These are phyloP conservation scores for Pulveroboletus sp. DNA, from an alignment of 768 basidiomycete genomes.

Conservation along the genomic window DNA sequence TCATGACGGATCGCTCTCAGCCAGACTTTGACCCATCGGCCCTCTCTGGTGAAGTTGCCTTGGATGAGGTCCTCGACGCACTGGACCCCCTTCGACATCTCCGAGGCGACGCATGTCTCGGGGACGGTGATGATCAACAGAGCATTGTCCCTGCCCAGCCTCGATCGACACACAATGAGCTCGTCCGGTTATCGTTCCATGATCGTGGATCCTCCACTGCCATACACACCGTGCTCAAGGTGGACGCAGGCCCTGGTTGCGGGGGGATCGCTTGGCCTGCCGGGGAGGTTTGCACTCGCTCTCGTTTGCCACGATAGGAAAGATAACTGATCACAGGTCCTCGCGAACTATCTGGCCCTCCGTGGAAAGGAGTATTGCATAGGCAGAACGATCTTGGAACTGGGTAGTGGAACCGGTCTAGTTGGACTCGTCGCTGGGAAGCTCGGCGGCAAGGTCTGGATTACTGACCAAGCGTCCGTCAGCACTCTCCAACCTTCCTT, in stretches of 20 bases:
- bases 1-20: neutral
- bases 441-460: constrained; percentile 64
- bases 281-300: constrained; percentile 60
- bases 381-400: constrained; percentile 64
- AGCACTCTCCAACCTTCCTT: constrained; percentile 9
- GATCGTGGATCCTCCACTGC: neutral
- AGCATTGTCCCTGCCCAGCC: constrained; percentile 51
- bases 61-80: constrained; percentile 52
- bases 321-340: constrained; percentile 45
- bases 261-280: constrained; percentile 93
- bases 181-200: constrained; percentile 41
- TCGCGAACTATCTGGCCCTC: constrained; percentile 69
- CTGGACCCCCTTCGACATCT: constrained; percentile 60
- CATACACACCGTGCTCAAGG: constrained; percentile 41
- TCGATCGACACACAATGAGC: constrained; percentile 45
- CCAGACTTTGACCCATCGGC: constrained; percentile 9
- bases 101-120: constrained; percentile 36
- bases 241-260: constrained; percentile 84
- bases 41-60: constrained; percentile 34
- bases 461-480: constrained; percentile 90
- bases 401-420: constrained; percentile 89
- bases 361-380: constrained; percentile 46
- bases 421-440: constrained; percentile 81
- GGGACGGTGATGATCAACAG: constrained; percentile 17
- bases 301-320: neutral